Conservation (phyloP, 495 filamentous ascomycete genomes). For the Talaromyces stipitatus region DNA sequence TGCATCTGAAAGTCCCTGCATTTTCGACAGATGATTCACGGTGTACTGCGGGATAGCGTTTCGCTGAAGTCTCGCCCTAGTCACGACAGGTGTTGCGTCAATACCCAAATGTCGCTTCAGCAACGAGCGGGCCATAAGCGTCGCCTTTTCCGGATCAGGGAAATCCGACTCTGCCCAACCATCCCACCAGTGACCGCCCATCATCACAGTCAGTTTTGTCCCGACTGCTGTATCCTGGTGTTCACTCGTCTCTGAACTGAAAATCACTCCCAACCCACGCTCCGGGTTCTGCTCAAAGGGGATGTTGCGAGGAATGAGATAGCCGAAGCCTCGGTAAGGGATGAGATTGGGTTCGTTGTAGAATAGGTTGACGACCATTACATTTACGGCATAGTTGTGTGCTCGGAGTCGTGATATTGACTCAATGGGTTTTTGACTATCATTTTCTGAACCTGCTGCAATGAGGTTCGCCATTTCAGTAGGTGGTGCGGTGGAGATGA, state of each 20-base stretch:
- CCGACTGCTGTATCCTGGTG: slow-evolving; percentile 50
- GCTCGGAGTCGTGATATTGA: slow-evolving; percentile 32
- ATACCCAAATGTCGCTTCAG: slow-evolving; percentile 70
- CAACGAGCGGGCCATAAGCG: slow-evolving; percentile 57
- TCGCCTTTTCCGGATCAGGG: slow-evolving; percentile 55
- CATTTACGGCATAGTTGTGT: slow-evolving; percentile 60
- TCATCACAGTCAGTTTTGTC: slow-evolving; percentile 90
- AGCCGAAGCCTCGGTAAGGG: slow-evolving; percentile 71
- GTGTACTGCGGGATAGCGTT: slow-evolving; percentile 87
- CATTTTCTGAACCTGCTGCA: slow-evolving; percentile 6
- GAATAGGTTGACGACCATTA: slow-evolving; percentile 89
- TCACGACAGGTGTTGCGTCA: slow-evolving; percentile 44
- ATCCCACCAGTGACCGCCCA: slow-evolving; percentile 93
- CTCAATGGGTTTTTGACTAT: slow-evolving; percentile 9
- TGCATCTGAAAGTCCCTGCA: slow-evolving; percentile 49
- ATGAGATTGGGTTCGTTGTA: slow-evolving; percentile 59
- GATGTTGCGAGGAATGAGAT: slow-evolving; percentile 72
- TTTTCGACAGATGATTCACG: slow-evolving; percentile 62
- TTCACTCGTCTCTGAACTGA: slow-evolving; percentile 64
- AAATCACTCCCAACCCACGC: slow-evolving; percentile 79
- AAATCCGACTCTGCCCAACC: slow-evolving; percentile 40
- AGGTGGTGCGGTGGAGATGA: slow-evolving; percentile 64
- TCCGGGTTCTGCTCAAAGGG: slow-evolving; percentile 71
- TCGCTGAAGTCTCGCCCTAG: slow-evolving; percentile 53
- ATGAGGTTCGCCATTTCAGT: slow-evolving; percentile 20